phyloP scores from a whole-genome alignment of 1,284 basidiomycete genomes.

The Trichosporon coremiiforme region DNA sequence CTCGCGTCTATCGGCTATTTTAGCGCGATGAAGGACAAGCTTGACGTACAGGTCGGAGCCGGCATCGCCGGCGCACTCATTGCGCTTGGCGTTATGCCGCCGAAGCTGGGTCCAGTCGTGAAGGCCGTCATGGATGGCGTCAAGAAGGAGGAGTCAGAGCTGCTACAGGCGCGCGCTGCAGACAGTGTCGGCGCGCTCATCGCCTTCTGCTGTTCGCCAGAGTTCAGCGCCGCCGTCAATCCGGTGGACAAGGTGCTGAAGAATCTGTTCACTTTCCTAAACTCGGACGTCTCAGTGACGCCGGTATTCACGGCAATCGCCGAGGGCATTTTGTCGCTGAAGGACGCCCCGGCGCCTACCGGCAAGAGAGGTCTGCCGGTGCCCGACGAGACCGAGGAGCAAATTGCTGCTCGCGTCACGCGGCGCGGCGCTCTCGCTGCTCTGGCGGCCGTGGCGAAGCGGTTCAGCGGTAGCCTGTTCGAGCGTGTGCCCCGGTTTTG shows the following conservation, averaged over 20 bases:
- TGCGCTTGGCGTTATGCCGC: constrained; percentile 76
- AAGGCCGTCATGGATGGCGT: constrained; percentile 97
- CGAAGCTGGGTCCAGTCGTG: constrained; percentile 94
- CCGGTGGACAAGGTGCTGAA: constrained; percentile 93
- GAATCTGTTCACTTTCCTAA: constrained; percentile 95
- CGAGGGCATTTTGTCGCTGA: constrained; percentile 78
- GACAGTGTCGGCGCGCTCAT: constrained; percentile 84
- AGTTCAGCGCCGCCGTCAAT: constrained; percentile 60
- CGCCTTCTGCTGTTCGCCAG: constrained; percentile 75
- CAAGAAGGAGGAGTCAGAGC: constrained; percentile 90
- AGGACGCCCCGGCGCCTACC: constrained; percentile 56
- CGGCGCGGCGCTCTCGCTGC: constrained; percentile 81
- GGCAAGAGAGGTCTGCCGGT: constrained; percentile 52
- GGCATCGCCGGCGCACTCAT: constrained; percentile 90
- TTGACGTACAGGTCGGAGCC: constrained; percentile 85
- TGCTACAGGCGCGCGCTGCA: constrained; percentile 89
- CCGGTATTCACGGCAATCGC: constrained; percentile 76
- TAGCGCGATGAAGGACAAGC: constrained; percentile 76
- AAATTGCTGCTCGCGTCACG: constrained; percentile 62
- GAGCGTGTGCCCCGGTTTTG: constrained; percentile 86
- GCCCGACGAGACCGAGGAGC: constrained; percentile 51
- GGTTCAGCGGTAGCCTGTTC: constrained; percentile 75
- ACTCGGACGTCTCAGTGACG: constrained; percentile 84
- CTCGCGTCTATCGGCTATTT: constrained; percentile 79
- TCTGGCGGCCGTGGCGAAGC: constrained; percentile 73